Percentiles rank a stretch among this genome's conserved stretches.
Evolutionary conservation across 2,329 filamentous ascomycete genomes (phyloP).

Genomic region (Fusarium sp.): DNA sequence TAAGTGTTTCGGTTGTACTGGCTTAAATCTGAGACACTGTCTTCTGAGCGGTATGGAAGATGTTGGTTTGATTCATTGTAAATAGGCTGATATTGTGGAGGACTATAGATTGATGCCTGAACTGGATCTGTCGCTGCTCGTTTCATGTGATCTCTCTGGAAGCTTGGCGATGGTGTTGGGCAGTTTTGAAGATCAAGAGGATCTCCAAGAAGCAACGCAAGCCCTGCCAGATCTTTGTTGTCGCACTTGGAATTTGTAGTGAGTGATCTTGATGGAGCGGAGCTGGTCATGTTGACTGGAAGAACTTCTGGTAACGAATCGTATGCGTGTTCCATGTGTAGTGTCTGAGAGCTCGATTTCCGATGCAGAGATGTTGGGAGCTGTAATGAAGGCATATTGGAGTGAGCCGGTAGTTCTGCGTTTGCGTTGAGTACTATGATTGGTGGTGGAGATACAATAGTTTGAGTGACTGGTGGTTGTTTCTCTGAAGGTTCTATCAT

Average conservation of each 20-base stretch:
- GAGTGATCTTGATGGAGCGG: background rate
- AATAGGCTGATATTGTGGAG: too few species aligned
- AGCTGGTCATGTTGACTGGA: slow-evolving; percentile 14
- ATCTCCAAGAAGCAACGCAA: slow-evolving; percentile 23
- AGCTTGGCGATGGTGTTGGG: background rate
- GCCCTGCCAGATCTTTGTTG: slow-evolving; percentile 9
- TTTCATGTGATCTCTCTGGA: background rate
- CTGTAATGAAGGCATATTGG: background rate
- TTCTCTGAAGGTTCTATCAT: background rate
- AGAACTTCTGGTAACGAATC: slow-evolving; percentile 26
- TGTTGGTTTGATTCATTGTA: background rate
- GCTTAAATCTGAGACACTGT: slow-evolving; percentile 6
- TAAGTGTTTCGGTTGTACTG: background rate
- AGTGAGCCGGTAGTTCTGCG: background rate
- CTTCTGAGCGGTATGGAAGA: background rate
- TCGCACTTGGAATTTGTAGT: background rate
- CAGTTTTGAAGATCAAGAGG: background rate
- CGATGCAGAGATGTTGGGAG: background rate
- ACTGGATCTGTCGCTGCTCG: background rate
- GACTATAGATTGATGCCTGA: background rate
- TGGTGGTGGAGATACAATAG: background rate
- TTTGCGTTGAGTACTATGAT: background rate
- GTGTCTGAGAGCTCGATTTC: slow-evolving; percentile 6
- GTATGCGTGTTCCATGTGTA: background rate
- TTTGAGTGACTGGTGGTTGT: background rate